Evolutionary conservation across 495 filamentous ascomycete genomes (phyloP).

Genomic region (Aspergillus biplanus): DNA sequence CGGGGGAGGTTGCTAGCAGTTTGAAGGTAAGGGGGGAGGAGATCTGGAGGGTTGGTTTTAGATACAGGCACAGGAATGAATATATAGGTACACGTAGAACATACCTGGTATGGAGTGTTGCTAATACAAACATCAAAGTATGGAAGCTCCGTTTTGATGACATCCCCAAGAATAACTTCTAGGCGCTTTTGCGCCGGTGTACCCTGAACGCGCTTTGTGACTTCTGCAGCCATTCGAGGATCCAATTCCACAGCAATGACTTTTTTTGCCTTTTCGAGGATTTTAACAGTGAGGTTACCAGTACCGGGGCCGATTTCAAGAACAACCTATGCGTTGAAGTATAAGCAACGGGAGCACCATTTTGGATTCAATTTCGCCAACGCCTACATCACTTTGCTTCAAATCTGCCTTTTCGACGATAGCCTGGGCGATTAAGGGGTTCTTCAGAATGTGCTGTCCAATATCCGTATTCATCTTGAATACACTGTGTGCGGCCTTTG

Average conservation of each 20-base stretch:
- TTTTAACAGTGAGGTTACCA: constrained; percentile 86
- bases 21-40: constrained; percentile 90
- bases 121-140: constrained; percentile 90
- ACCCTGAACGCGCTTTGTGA: constrained; percentile 91
- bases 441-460: constrained; percentile 95
- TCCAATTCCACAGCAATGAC: constrained; percentile 92
- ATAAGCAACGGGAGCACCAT: neutral
- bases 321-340: constrained; percentile 50
- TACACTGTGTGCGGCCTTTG: constrained; percentile 71
- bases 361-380: neutral
- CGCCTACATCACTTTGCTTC: constrained; percentile 78
- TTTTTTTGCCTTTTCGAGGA: constrained; percentile 83
- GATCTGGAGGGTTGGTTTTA: constrained; percentile 56
- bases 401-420: constrained; percentile 88
- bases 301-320: constrained; percentile 80
- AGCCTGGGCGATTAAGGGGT: constrained; percentile 87
- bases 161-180: constrained; percentile 87
- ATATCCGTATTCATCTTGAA: constrained; percentile 86
- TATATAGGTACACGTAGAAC: constrained; percentile 18
- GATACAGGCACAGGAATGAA: constrained; percentile 7
- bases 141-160: constrained; percentile 87
- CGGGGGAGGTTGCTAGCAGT: constrained; percentile 76
- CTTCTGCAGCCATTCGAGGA: constrained; percentile 94
- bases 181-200: constrained; percentile 78
- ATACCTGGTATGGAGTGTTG: constrained; percentile 87